Conservation (phyloP, 306 rosid genomes). For the Dalbergia cultrata region DNA sequence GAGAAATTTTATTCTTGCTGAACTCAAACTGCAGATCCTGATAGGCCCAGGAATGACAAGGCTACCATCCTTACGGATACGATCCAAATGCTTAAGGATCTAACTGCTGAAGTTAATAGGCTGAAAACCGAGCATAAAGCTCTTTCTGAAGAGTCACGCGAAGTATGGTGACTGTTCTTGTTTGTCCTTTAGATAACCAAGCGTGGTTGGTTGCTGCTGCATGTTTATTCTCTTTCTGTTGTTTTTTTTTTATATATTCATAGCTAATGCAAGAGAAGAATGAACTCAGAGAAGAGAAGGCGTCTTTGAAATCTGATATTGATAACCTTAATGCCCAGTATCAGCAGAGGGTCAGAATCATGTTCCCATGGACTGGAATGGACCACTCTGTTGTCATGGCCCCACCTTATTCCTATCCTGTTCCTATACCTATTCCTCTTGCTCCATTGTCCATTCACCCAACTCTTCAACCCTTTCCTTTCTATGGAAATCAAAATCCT, state of each 20-base stretch:
- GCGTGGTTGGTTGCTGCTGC: conserved; percentile 12
- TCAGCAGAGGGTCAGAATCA: conserved; percentile 80
- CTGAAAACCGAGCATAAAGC: conserved; percentile 72
- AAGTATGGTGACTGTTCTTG: conserved; percentile 57
- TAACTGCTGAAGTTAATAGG: conserved; percentile 69
- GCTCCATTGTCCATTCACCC: conserved; percentile 77
- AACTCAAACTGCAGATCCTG: conserved; percentile 70
- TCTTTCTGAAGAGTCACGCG: conserved; percentile 82
- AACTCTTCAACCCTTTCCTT: conserved; percentile 74
- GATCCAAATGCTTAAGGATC: conserved; percentile 77
- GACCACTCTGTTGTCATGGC: conserved; percentile 81
- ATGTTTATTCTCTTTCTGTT: not conserved
- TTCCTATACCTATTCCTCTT: conserved; percentile 69
- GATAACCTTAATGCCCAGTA: conserved; percentile 76
- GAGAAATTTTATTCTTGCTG: conserved; percentile 34
- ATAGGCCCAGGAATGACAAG: conserved; percentile 95
- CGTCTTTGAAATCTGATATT: conserved; percentile 72
- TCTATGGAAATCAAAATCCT: conserved; percentile 74
- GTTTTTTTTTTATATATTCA: conserved; percentile 30
- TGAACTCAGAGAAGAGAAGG: conserved; percentile 93
- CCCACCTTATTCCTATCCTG: conserved; percentile 79
- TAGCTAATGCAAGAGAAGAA: conserved; percentile 91
- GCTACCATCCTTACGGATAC: conserved; percentile 88
- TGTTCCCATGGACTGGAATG: conserved; percentile 83
- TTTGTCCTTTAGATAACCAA: conserved; percentile 33